Percentiles rank a stretch among this genome's conserved stretches.
phyloP scores from a whole-genome alignment of 805 yeast genomes.

The Candida easanensis region DNA sequence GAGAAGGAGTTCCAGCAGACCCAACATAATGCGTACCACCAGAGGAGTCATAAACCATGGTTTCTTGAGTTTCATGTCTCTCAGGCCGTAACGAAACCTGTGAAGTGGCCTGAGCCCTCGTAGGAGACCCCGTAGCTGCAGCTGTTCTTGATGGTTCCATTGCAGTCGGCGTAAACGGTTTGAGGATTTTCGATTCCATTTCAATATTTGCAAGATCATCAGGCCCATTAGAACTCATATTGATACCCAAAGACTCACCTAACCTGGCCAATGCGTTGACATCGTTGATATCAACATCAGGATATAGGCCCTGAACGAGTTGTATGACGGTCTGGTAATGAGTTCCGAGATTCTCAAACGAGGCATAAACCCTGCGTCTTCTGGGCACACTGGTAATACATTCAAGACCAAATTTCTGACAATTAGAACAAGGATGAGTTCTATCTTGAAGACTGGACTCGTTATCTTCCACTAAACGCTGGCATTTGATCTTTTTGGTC shows the following conservation, averaged over 20 bases:
- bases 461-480: constrained; percentile 31
- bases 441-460: constrained; percentile 26
- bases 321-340: constrained; percentile 42
- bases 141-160: constrained; percentile 5
- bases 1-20: constrained; percentile 42
- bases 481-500: constrained; percentile 41
- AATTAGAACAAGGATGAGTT: constrained; percentile 38
- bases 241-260: constrained; percentile 22
- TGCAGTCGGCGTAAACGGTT: constrained; percentile 21
- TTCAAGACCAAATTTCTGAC: constrained; percentile 35
- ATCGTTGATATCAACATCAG: constrained; percentile 42
- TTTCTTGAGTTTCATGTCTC: constrained; percentile 16
- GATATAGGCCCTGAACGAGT: constrained; percentile 40
- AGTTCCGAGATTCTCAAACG: constrained; percentile 39
- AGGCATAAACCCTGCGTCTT: constrained; percentile 39
- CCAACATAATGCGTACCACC: constrained; percentile 50
- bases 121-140: background rate
- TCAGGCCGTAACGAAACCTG: background rate
- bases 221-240: constrained; percentile 11
- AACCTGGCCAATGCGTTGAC: constrained; percentile 38
- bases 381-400: constrained; percentile 43
- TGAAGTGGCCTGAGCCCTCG: background rate
- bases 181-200: constrained; percentile 20
- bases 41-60: constrained; percentile 41
- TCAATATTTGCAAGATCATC: constrained; percentile 18